Conservation (phyloP, 108 stramenopile species). For the Pseudonitzschia multiseries region DNA sequence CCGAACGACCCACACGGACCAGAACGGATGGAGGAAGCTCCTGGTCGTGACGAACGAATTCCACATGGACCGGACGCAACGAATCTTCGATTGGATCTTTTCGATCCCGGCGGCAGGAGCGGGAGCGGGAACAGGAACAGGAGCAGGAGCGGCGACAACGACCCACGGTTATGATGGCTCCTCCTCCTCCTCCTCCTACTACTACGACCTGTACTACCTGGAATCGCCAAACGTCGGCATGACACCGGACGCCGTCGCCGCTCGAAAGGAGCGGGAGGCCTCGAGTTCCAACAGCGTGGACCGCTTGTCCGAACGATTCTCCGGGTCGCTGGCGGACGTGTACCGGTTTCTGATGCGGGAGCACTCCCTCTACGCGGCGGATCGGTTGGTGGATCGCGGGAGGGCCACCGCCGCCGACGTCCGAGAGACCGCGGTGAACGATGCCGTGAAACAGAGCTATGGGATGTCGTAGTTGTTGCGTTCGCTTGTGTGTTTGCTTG, state of each 20-base stretch:
- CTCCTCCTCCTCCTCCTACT: too few species aligned
- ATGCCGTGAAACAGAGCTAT: conserved; percentile 1
- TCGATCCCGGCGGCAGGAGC: neutral
- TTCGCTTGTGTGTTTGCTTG: too few species aligned
- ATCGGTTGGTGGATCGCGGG: conserved; percentile 54
- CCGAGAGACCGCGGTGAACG: neutral
- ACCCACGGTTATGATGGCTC: neutral
- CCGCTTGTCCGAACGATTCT: conserved; percentile 46
- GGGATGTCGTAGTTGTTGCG: neutral
- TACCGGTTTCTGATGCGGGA: conserved; percentile 59
- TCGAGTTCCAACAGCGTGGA: conserved; percentile 51
- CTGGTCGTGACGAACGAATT: conserved; percentile 82
- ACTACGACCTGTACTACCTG: conserved; percentile 73
- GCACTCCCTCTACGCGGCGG: conserved; percentile 77
- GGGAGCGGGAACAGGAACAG: conserved; percentile 4
- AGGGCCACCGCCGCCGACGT: conserved; percentile 4
- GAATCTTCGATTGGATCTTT: conserved; percentile 89
- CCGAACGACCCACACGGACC: conserved; percentile 67
- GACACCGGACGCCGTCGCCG: conserved; percentile 52
- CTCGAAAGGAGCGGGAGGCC: conserved; percentile 60
- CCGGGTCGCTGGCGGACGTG: conserved; percentile 45
- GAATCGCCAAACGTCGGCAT: conserved; percentile 67
- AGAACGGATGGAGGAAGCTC: conserved; percentile 47
- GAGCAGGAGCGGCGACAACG: neutral
- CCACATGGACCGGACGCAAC: conserved; percentile 73